Base-by-base conservation (phyloP, 495 filamentous ascomycete species). In the Echria macrotheca region DNA sequence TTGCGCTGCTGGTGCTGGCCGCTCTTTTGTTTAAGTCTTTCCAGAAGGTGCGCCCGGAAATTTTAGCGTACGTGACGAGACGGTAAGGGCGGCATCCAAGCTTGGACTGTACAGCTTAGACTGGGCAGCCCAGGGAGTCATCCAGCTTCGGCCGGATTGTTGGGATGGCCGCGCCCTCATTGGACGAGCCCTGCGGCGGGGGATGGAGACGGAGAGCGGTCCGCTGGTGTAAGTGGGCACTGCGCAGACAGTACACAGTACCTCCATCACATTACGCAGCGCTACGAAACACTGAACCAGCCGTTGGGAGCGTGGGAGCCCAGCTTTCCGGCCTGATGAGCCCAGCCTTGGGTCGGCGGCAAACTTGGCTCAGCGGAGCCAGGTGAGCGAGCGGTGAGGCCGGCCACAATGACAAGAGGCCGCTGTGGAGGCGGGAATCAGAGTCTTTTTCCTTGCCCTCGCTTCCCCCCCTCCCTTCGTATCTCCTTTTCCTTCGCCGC, bases 1-100 rank as follows among this genome's bases (percentile, higher is more conserved):
- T 39, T 42, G 44, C 29, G 22, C 43, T 21, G 36, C 8, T 41
- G 38, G 3, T 21, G 15, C 17, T 21, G 35, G 35, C 42, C 39
- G 54, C 45, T 24, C 46, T 59, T 54, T 58, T 58, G 56, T 59
- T 58, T 57, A 46, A 54, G 53, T 52, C 47, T 40, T 54, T 51
- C 56, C 51, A 58, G 56, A 49, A 62, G 51, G 58, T 44, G 54
- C 49, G 48, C 50, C 56, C 50, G 60, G 60, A 60, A 60, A 60
- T 62, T 55, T 58, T 54, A 62, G 44, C 53, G 53, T 48, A 44
- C 44, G 47, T 49, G 59, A 46, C 39, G 55, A 52, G 33, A 52
- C 48, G 51, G 55, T 29, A 49, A 44, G 56, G 60, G 52, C 60
- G 55, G 40, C 54, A 62, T 58, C 41, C 47, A 52, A 23, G 45